A percentile compares a stretch with the other conserved stretches of the same genome.
phyloP scores from a whole-genome alignment of 805 yeast species.

The Myxozyma geophila region DNA sequence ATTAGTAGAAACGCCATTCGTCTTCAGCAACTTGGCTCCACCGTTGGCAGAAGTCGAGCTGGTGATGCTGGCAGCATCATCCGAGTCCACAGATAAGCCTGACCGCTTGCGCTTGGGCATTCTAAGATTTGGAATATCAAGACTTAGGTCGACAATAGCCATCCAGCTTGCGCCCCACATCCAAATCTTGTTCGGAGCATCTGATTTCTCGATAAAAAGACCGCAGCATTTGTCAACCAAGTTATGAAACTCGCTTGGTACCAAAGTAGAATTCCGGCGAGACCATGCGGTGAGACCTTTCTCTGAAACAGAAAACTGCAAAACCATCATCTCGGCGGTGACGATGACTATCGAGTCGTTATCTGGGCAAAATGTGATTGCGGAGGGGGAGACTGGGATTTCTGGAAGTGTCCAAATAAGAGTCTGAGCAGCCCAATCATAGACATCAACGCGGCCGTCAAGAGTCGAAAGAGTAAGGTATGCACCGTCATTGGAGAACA shows the following conservation, averaged over 20 bases:
- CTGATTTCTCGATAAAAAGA: constrained; percentile 55
- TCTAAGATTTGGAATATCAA: constrained; percentile 49
- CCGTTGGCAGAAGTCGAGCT: neutral
- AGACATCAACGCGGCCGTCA: constrained; percentile 66
- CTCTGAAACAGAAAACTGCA: constrained; percentile 61
- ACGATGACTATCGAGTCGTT: constrained; percentile 54
- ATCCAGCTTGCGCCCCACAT: constrained; percentile 88
- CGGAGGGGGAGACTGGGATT: constrained; percentile 63
- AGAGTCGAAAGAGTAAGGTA: constrained; percentile 63
- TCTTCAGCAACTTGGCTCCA: neutral
- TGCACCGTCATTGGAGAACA: constrained; percentile 53
- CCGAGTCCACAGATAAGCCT: constrained; percentile 50
- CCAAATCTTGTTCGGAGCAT: constrained; percentile 62
- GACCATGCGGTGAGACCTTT: constrained; percentile 72
- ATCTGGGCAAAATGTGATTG: constrained; percentile 58
- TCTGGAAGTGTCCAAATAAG: constrained; percentile 56
- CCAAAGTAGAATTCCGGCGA: constrained; percentile 67
- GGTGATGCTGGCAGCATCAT: neutral
- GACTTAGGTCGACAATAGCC: constrained; percentile 67
- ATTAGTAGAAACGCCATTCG: constrained; percentile 1
- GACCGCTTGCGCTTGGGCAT: constrained; percentile 51
- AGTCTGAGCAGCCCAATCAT: constrained; percentile 40
- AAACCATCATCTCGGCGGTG: constrained; percentile 73
- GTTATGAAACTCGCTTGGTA: constrained; percentile 66
- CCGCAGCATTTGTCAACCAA: constrained; percentile 75